Percentiles rank a stretch among this genome's conserved stretches.
These are phyloP conservation scores for Picea abies DNA, from an alignment of 83 land plant species.

Conservation along the genomic window DNA sequence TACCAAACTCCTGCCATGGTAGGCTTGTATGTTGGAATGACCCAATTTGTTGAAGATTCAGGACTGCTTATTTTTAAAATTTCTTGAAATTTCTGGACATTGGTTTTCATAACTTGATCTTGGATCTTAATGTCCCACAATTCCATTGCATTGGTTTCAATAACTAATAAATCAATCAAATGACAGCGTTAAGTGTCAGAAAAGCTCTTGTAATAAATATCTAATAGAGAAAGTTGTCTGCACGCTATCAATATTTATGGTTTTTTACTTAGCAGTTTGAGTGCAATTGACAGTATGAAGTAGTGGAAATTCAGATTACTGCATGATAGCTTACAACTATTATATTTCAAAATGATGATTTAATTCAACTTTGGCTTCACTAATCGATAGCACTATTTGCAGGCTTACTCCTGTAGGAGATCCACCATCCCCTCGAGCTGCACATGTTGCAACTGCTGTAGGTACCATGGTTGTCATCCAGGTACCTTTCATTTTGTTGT, in stretches of 20 bases:
- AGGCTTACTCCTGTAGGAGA: slow-evolving; percentile 95
- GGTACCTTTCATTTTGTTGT: slow-evolving; percentile 40
- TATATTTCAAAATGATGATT: neutral
- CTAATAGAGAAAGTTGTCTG: neutral
- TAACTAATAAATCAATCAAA: neutral
- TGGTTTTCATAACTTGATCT: neutral
- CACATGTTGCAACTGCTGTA: slow-evolving; percentile 99
- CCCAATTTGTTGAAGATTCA: neutral
- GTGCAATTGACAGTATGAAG: neutral
- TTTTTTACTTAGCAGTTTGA: neutral
- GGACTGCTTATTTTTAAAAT: neutral
- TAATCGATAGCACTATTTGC: slow-evolving; percentile 18
- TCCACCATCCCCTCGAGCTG: slow-evolving; percentile 98
- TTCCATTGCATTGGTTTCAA: neutral
- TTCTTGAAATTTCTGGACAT: neutral
- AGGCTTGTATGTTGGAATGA: neutral
- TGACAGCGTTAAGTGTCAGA: neutral
- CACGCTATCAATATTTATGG: neutral
- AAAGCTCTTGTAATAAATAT: neutral
- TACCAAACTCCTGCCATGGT: neutral
- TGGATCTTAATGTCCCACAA: too few relatives aligned
- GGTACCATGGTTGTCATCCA: slow-evolving; percentile 99
- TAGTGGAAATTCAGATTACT: neutral
- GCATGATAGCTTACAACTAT: neutral
- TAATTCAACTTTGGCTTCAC: neutral